Evolutionary conservation across 2,329 filamentous ascomycete genomes (phyloP), one percentile per base, ranked within the genome.

Genomic region (Chrysoporthe cubensis): DNA sequence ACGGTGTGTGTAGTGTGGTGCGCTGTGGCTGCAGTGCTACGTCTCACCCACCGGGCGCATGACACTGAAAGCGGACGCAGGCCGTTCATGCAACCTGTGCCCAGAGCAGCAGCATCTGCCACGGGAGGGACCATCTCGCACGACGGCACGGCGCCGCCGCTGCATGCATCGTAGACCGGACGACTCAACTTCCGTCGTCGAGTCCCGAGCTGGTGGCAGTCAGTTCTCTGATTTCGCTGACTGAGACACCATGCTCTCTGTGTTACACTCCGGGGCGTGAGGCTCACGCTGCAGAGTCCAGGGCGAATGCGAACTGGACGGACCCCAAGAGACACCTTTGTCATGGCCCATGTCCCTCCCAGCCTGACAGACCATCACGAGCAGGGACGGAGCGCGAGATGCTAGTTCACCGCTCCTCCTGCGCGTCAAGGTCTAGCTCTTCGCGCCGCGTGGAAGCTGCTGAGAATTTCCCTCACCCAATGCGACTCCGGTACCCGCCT

Each of bases 331-430:
- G 50, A n/a, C 37, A 40, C 37, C 9, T 40, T 40, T 40, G 37
- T 40, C 26, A 26, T 26, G 26, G 26, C 26, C 26, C 26, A 26
- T 26, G 48, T 52, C 48, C 48, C n/a, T 52, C 48, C 26, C 48
- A 21, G 48, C 48, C 21, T 26, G 11, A 32, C 32, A 34, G 50
- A 16, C 32, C 7, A 16, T 32, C n/a, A 52, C 21, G 48, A 26
- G 34, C 8, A 44, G 40, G 18, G 21, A 60, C 57, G 57, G 26
- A 44, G 57, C 40, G 40, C 57, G 40, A 60, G 21, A 34, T 54
- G 40, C 57, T 60, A 60, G 57, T 60, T 44, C 57, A 60, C 57
- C 57, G 57, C 57, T 60, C 21, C 57, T 60, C 57, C 16, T 21
- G 54, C 32, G 50, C 16, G 21, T 34, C 48, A 11, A 52, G 21